phyloP scores from a whole-genome alignment of 2,329 filamentous ascomycete genomes.

The Xylaria digitata region DNA sequence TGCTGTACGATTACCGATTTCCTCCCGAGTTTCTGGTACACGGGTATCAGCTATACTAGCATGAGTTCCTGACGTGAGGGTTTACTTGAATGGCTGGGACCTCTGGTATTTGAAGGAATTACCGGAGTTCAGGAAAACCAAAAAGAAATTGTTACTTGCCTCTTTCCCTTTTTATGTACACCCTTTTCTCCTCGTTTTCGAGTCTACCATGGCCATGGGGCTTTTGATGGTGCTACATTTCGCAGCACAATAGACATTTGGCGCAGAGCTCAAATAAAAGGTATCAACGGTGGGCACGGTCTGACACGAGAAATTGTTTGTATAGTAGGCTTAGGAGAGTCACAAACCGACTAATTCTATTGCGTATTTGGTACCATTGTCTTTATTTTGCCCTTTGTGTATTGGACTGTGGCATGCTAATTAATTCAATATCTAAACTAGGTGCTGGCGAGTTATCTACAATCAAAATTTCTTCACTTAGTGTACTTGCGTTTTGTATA shows the following conservation, averaged over 20 bases:
- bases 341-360: conserved; percentile 7
- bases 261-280: conserved; percentile 29
- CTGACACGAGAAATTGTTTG: conserved; percentile 23
- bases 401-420: not conserved
- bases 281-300: conserved; percentile 17
- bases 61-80: conserved; percentile 29
- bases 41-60: conserved; percentile 21
- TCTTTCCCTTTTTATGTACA: conserved; percentile 9
- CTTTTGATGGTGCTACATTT: conserved; percentile 14
- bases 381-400: not conserved
- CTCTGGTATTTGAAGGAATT: conserved; percentile 14
- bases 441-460: not conserved
- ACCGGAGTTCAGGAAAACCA: conserved; percentile 29
- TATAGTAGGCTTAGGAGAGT: conserved; percentile 34
- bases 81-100: conserved; percentile 15
- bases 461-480: not conserved
- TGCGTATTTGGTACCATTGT: not conserved
- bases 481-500: conserved; percentile 11
- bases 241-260: conserved; percentile 22
- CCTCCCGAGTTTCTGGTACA: not conserved
- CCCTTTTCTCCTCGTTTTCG: not conserved
- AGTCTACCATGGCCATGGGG: conserved; percentile 5
- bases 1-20: conserved; percentile 5
- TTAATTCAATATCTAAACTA: not conserved
- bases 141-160: conserved; percentile 8